phyloP scores from a whole-genome alignment of 352 stramenopile species.

The Phytophthora europaea region DNA sequence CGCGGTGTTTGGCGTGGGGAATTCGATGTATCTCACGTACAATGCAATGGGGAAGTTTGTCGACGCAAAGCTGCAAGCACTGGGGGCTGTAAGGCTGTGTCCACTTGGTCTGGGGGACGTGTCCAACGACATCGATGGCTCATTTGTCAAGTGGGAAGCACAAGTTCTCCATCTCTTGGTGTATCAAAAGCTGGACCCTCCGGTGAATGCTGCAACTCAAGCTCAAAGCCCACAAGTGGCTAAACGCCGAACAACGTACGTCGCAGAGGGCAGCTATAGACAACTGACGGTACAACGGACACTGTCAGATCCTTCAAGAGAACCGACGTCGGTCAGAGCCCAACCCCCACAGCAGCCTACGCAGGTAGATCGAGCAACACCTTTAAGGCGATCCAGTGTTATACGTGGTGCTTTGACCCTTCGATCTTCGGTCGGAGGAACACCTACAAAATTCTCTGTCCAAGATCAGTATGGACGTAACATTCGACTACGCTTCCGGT shows the following conservation, averaged over 20 bases:
- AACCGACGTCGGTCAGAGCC: neutral
- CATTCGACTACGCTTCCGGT: conserved; percentile 33
- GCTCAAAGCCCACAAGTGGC: neutral
- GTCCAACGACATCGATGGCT: conserved; percentile 78
- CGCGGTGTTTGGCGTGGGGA: conserved; percentile 96
- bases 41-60: conserved; percentile 95
- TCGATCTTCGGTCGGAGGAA: neutral
- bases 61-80: conserved; percentile 79
- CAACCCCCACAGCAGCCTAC: neutral
- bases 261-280: neutral
- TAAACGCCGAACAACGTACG: neutral
- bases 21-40: conserved; percentile 96
- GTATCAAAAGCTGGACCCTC: conserved; percentile 7
- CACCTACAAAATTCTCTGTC: conserved; percentile 16
- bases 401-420: neutral
- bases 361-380: neutral
- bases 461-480: conserved; percentile 27
- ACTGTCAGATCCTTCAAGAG: neutral
- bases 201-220: neutral
- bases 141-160: conserved; percentile 70
- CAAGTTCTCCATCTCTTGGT: conserved; percentile 47
- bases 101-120: conserved; percentile 93
- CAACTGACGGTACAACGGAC: neutral
- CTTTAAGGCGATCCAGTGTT: neutral
- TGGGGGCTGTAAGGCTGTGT: conserved; percentile 79